These are phyloP conservation scores for Lonicera japonica DNA, from an alignment of 129 eudicot genomes.

Conservation along the genomic window DNA sequence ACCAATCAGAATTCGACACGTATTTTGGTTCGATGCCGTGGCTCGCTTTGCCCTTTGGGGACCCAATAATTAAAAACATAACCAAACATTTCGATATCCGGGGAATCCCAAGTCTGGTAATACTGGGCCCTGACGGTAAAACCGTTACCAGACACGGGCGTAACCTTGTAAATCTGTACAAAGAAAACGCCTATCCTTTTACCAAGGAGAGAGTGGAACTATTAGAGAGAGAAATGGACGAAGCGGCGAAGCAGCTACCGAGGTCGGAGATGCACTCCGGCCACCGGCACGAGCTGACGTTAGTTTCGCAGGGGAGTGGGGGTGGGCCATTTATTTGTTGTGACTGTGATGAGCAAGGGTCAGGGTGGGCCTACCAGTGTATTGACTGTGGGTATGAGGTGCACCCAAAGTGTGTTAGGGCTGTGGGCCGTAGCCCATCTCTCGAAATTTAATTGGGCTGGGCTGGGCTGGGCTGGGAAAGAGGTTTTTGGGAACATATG, in stretches of 20 bases:
- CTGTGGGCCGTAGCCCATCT: conserved; percentile 22
- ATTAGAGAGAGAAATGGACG: conserved; percentile 62
- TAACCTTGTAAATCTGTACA: conserved; percentile 64
- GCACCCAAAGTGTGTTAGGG: conserved; percentile 73
- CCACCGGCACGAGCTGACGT: conserved; percentile 55
- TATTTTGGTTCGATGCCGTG: conserved; percentile 60
- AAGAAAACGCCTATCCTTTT: conserved; percentile 70
- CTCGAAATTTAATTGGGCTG: not conserved
- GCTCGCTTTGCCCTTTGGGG: conserved; percentile 69
- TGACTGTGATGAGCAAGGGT: conserved; percentile 82
- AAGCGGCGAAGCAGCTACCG: conserved; percentile 59
- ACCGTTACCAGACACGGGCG: conserved; percentile 68
- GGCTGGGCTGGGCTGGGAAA: not conserved
- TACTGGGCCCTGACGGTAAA: conserved; percentile 86
- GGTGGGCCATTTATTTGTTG: conserved; percentile 89
- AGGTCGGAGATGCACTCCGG: conserved; percentile 47
- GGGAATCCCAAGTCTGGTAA: conserved; percentile 60
- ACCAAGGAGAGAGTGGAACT: conserved; percentile 43
- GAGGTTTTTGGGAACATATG: not conserved
- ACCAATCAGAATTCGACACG: conserved; percentile 37
- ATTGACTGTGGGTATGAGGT: conserved; percentile 85
- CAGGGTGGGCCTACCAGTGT: conserved; percentile 86
- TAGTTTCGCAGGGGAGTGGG: conserved; percentile 76
- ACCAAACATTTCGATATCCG: conserved; percentile 63
- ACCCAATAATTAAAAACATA: conserved; percentile 38